Evolutionary conservation across 2,329 filamentous ascomycete species (phyloP), one percentile per base, ranked within the genome.

Genomic region (Pseudohalonectria lignicola): DNA sequence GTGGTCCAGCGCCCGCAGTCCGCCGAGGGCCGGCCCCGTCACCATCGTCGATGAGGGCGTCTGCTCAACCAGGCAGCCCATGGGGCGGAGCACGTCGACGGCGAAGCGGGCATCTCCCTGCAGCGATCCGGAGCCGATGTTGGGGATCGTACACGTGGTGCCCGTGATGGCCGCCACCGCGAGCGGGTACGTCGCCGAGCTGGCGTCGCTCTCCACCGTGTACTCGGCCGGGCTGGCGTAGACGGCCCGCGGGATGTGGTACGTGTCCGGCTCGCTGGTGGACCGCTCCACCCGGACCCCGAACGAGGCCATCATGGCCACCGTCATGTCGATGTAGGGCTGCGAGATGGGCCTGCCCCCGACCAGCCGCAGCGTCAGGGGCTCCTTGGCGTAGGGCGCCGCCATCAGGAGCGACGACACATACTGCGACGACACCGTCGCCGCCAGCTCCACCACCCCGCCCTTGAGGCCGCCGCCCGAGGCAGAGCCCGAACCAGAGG

Each of bases 331-430:
- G 52, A 98, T 96, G 58, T 98, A 98, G 2, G 81, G 79, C 56
- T 96, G 88, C 2, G 90, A 96, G 47, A 98, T 94, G 31, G 92
- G 90, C 59, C 94, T 96, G 39, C 88, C 92, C n/a, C 92, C 92
- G 11, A 96, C 82, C 29, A 98, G 71, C 30, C 80, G 82, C 47
- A 98, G 65, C 0, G 86, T 95, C 28, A 98, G 88, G 0, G 90
- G 85, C 45, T 87, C 79, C 62, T 94, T 95, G 33, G 92, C 92
- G 53, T 96, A 98, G 0, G 92, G 92, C 0, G 92, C 92, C 42
- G 87, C 93, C 86, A 98, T 93, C 37, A 98, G 69, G 45, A 98
- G 79, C 2, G 90, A 95, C 0, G 92, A 96, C 28, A 98, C 92
- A 54, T 96, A 98, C 62, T 98, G 92, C n/a, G 92, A 96, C 8